Percentiles rank a stretch among this genome's conserved stretches.
Conservation (phyloP, 2,329 filamentous ascomycete species). For the Alternaria sp. region DNA sequence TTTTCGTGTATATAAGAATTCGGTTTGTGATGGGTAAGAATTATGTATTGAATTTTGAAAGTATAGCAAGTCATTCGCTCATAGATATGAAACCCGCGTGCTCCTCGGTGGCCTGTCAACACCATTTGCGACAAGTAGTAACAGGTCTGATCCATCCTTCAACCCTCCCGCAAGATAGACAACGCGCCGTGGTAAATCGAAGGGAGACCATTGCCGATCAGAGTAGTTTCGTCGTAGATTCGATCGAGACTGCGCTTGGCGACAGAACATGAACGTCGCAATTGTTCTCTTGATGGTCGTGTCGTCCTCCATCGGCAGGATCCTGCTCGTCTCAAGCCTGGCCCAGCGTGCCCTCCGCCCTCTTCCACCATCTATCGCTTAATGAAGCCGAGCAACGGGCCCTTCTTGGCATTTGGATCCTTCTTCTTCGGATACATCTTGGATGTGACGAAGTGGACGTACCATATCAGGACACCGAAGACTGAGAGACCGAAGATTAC, state of each 20-base stretch:
- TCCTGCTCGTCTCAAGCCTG: not conserved
- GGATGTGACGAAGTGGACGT: conserved; percentile 41
- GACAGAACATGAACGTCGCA: conserved; percentile 1
- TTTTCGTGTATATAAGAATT: not conserved
- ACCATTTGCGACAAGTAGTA: not conserved
- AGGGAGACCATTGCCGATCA: not conserved
- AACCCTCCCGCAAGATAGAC: not conserved
- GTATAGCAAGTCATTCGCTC: conserved; percentile 8
- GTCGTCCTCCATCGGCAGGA: not conserved
- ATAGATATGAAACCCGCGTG: not conserved
- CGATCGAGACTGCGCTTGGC: not conserved
- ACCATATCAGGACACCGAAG: conserved; percentile 37
- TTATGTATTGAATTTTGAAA: conserved; percentile 19
- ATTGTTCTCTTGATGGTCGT: not conserved
- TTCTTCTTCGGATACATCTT: conserved; percentile 41
- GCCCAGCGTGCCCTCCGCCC: not conserved
- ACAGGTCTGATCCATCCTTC: not conserved
- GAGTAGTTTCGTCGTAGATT: not conserved
- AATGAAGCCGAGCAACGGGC: conserved; percentile 32
- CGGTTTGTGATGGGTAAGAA: not conserved
- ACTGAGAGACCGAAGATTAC: conserved; percentile 72
- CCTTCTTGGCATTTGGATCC: conserved; percentile 36
- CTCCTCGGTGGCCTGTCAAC: not conserved
- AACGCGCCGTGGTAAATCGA: not conserved
- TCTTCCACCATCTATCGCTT: conserved; percentile 22